Base-by-base conservation (phyloP, 805 yeast species). In the Nakazawaea ishiwadae region DNA sequence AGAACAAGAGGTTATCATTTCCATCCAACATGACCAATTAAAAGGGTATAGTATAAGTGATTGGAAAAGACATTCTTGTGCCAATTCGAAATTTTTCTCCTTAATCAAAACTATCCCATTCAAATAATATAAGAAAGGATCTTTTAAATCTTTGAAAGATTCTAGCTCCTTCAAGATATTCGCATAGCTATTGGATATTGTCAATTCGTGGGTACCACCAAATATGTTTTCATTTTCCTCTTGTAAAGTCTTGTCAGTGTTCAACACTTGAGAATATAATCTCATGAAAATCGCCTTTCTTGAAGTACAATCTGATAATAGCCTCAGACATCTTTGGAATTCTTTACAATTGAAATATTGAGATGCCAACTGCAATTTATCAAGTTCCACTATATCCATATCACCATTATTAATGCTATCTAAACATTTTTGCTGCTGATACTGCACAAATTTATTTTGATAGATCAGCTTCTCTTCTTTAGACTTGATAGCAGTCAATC, bases 11-110 rank as follows among this genome's bases (percentile, higher is more conserved):
- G 77, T 65, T 10, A 79, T 64, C 30, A 93, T 66, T 55, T 91
- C 97, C 44, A 73, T 70, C 97, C 97, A 93, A 44, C 93, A 84
- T 41, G 90, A 76, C 99, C 99, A 93, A 58, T 91, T 91, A 58
- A 72, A 84, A 0, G 97, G 96, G 51, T 81, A 88, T 21, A 71
- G 38, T 18, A 71, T 65, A 11, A 91, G 55, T 1, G 96, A 82
- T 35, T 69, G 69, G 23, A 79, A 66, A 24, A 90, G 69, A 34
- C 66, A 65, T 18, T 72, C 66, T 44, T 81, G 79, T 0, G 97
- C 96, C 27, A 65, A 57, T 2, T 63, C 49, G n/a, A 62, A 61
- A 48, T 82, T 79, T 37, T 79, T 79, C 51, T 81, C 81, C 50
- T 77, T 81, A 40, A 79, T 63, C 35, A 81, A 65, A 1, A 85